Evolutionary conservation across 1,139 yeast genomes (phyloP).

Genomic region (Magnusiomyces fungicola): DNA sequence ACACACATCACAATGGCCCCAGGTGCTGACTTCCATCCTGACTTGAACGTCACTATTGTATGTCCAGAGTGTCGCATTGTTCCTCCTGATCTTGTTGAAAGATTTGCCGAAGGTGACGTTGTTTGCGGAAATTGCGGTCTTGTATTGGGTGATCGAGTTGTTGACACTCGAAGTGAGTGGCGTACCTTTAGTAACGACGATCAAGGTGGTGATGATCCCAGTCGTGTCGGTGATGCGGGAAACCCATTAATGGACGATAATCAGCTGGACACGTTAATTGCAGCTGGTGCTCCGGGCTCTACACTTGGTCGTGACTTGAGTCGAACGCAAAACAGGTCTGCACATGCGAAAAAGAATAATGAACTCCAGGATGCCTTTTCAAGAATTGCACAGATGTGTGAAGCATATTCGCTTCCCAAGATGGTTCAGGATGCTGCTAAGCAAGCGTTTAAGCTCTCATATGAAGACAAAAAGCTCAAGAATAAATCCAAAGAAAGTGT

Average conservation of each 20-base stretch:
- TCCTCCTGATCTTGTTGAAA: constrained; percentile 92
- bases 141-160: constrained; percentile 85
- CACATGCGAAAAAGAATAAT: constrained; percentile 81
- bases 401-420: constrained; percentile 89
- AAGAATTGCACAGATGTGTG: constrained; percentile 91
- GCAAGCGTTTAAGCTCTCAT: constrained; percentile 87
- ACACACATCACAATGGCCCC: no score
- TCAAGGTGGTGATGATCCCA: constrained; percentile 96
- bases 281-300: constrained; percentile 61
- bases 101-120: constrained; percentile 95
- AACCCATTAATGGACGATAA: constrained; percentile 89
- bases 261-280: constrained; percentile 87
- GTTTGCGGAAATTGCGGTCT: constrained; percentile 96
- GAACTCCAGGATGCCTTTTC: constrained; percentile 86
- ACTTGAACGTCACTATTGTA: constrained; percentile 79
- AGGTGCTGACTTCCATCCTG: constrained; percentile 26
- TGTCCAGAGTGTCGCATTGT: constrained; percentile 95
- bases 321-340: constrained; percentile 79
- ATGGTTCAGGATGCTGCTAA: constrained; percentile 97
- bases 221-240: constrained; percentile 99
- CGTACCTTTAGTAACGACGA: constrained; percentile 93
- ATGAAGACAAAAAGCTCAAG: constrained; percentile 78
- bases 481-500: constrained; percentile 92
- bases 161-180: constrained; percentile 97
- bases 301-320: constrained; percentile 79